Conservation (phyloP, 2,329 filamentous ascomycete genomes). For the Fusarium scirpi region DNA sequence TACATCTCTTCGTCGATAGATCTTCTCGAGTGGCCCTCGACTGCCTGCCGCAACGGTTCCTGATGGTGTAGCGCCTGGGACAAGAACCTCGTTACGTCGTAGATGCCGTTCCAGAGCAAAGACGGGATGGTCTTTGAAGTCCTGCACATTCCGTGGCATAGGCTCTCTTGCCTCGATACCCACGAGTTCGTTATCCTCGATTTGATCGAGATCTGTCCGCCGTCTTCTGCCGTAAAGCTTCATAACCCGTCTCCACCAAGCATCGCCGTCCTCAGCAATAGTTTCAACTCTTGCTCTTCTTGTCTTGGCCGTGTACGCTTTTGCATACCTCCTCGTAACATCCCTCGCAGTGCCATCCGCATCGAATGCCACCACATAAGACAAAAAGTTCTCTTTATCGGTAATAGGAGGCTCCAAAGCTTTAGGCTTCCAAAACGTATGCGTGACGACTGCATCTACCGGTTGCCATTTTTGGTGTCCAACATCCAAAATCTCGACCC, state of each 20-base stretch:
- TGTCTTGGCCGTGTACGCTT: conserved; percentile 91
- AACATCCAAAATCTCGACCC: conserved; percentile 91
- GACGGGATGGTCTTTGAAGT: conserved; percentile 87
- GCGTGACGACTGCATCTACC: conserved; percentile 86
- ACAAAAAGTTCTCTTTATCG: conserved; percentile 80
- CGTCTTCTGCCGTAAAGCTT: conserved; percentile 58
- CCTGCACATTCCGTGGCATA: conserved; percentile 86
- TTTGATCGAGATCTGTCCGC: conserved; percentile 77
- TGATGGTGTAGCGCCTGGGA: conserved; percentile 74
- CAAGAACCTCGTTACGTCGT: conserved; percentile 83
- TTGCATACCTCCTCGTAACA: conserved; percentile 88
- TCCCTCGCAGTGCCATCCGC: conserved; percentile 82
- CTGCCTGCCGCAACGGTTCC: conserved; percentile 81
- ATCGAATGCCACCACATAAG: conserved; percentile 88
- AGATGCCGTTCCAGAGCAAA: conserved; percentile 90
- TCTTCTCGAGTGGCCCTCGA: conserved; percentile 74
- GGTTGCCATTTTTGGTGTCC: conserved; percentile 93
- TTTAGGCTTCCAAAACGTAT: conserved; percentile 77
- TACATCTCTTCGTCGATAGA: conserved; percentile 87
- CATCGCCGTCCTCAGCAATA: conserved; percentile 59
- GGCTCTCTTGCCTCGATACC: conserved; percentile 79
- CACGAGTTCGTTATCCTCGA: conserved; percentile 82
- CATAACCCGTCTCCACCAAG: conserved; percentile 68
- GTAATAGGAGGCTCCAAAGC: conserved; percentile 85
- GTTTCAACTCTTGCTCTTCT: conserved; percentile 81